These are phyloP conservation scores for Aspergillus brasiliensis DNA, from an alignment of 2,329 filamentous ascomycete genomes.

Conservation along the genomic window DNA sequence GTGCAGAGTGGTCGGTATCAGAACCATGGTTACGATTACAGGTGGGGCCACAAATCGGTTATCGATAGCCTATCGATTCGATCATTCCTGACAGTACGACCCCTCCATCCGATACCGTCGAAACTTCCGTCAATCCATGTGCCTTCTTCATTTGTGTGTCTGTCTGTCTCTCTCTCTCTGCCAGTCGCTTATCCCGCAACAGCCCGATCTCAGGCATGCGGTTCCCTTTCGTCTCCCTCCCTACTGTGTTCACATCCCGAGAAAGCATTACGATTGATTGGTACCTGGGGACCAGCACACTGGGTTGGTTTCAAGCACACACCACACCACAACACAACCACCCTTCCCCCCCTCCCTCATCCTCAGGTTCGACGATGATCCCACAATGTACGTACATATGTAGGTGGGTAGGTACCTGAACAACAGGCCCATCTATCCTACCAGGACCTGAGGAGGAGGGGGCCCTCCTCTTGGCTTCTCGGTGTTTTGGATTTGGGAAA, in stretches of 20 bases:
- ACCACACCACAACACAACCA: not conserved
- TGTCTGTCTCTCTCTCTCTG: not conserved
- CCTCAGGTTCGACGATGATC: not conserved
- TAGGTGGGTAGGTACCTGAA: conserved; percentile 18
- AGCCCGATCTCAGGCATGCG: not conserved
- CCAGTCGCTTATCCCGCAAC: not conserved
- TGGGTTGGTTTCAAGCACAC: not conserved
- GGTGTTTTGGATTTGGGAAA: not conserved
- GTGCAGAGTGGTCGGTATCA: conserved; percentile 6
- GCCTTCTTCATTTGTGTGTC: too few species aligned
- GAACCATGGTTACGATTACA: conserved; percentile 6
- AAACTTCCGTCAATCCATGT: not conserved
- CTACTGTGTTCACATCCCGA: not conserved
- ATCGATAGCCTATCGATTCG: conserved; percentile 21
- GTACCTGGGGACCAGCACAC: not conserved
- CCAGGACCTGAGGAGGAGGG: conserved; percentile 1
- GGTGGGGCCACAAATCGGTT: conserved; percentile 5
- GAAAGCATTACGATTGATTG: not conserved
- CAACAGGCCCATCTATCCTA: conserved; percentile 2
- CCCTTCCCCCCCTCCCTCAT: not conserved
- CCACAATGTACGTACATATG: not conserved
- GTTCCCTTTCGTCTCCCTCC: not conserved
- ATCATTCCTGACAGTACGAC: conserved; percentile 7
- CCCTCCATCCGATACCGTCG: conserved; percentile 2
- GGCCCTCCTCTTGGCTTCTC: conserved; percentile 3